Conservation (phyloP, 2,329 filamentous ascomycete genomes). For the Microsporum audouinii region DNA sequence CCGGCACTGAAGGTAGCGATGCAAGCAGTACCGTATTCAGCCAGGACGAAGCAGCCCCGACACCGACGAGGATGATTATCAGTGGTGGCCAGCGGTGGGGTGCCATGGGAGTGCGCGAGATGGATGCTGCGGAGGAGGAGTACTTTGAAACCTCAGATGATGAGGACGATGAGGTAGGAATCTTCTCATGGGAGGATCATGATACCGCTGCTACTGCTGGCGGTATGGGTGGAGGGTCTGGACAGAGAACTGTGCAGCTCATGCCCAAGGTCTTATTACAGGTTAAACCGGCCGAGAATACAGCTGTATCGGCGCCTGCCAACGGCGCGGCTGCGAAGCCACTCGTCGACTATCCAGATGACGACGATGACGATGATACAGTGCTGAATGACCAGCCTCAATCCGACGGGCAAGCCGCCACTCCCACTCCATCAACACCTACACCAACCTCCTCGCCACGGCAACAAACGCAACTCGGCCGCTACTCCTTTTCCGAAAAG, state of each 20-base stretch:
- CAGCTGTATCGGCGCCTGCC: slow-evolving; percentile 22
- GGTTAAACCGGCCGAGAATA: slow-evolving; percentile 21
- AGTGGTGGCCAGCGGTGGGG: slow-evolving; percentile 53
- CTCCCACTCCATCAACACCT: slow-evolving; percentile 12
- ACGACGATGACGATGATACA: slow-evolving; percentile 59
- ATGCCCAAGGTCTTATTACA: slow-evolving; percentile 23
- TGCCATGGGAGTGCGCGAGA: slow-evolving; percentile 55
- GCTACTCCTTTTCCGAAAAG: slow-evolving; percentile 54
- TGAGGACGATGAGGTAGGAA: slow-evolving; percentile 55
- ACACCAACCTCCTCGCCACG: slow-evolving; percentile 20
- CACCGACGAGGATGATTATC: slow-evolving; percentile 33
- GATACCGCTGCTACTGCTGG: background rate
- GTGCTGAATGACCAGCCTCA: slow-evolving; percentile 38
- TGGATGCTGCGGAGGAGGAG: slow-evolving; percentile 77
- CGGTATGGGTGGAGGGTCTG: background rate
- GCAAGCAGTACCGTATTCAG: slow-evolving; percentile 44
- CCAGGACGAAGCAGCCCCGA: slow-evolving; percentile 52
- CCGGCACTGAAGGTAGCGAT: slow-evolving; percentile 10
- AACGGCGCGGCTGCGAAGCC: slow-evolving; percentile 58
- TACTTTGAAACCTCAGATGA: slow-evolving; percentile 90
- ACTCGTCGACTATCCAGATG: slow-evolving; percentile 85
- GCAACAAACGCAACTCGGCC: slow-evolving; percentile 7
- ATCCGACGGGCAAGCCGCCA: slow-evolving; percentile 12
- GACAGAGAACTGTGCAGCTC: slow-evolving; percentile 9
- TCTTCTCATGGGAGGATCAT: slow-evolving; percentile 9